Evolutionary conservation across 2,329 filamentous ascomycete genomes (phyloP), one percentile per base, ranked within the genome.

Genomic region (Penicillium sp.): DNA sequence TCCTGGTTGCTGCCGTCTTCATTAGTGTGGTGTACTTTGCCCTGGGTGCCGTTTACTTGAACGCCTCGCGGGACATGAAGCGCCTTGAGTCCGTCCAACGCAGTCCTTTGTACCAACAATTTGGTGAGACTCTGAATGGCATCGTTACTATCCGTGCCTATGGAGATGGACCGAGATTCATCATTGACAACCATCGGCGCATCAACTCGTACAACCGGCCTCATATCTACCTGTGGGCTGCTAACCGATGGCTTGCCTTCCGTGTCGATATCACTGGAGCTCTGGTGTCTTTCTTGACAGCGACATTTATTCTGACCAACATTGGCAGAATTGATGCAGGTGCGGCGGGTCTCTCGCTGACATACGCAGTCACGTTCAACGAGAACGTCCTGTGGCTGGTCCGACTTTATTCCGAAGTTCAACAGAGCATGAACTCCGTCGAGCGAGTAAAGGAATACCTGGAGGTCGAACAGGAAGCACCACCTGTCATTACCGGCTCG

Each of bases 351-450:
- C 86, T 99, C 65, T 96, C 95, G 5, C 83, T 99, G 71, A 97
- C 92, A 55, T 99, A 99, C 72, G 95, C 95, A 17, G 92, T 99
- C 69, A 94, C 92, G 1, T 99, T 99, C 72, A 96, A 93, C 0
- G 95, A 99, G 76, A 98, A 97, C 68, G 91, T 99, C 7, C 81
- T 99, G 19, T 99, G 95, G 95, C 88, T 98, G 59, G 93, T 99
- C 31, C 90, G 95, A 51, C 84, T 97, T 15, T 99, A 99, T 76
- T 90, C 93, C 0, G 88, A 91, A 73, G 97, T 98, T 72, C 95
- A 99, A 79, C 95, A 99, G 78, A 98, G 97, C 79, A 98, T 99
- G 95, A 99, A 99, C 79, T 94, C 94, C 3, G 93, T 98, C 53
- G 95, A 99, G 79, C 91, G 95, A 72, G 90, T 99, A 73, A 96